These are phyloP conservation scores for Ogataea ramenticola DNA, from an alignment of 805 yeast genomes.

Conservation along the genomic window DNA sequence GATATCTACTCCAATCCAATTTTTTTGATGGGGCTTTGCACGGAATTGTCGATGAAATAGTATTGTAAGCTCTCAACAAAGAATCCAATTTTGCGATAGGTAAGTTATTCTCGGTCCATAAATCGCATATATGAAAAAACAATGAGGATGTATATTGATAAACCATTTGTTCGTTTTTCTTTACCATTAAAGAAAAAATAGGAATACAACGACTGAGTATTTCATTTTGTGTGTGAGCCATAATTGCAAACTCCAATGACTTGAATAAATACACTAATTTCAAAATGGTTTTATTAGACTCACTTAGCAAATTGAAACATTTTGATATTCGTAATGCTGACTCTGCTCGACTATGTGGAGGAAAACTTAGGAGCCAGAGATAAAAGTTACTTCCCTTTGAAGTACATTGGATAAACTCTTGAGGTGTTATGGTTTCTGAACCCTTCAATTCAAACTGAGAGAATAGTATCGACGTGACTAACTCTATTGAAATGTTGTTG, in stretches of 20 bases:
- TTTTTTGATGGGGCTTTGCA: neutral
- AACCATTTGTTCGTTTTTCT: constrained; percentile 1
- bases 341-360: neutral
- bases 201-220: neutral
- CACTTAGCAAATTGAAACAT: constrained; percentile 2
- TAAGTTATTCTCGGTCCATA: constrained; percentile 2
- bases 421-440: neutral
- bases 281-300: constrained; percentile 2
- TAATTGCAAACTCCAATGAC: constrained; percentile 4
- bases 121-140: constrained; percentile 4
- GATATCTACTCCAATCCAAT: neutral
- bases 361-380: constrained; percentile 8
- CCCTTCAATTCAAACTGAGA: too few species aligned
- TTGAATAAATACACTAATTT: constrained; percentile 5
- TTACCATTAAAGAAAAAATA: constrained; percentile 3
- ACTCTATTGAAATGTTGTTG: neutral
- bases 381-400: constrained; percentile 6
- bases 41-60: neutral
- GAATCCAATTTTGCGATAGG: constrained; percentile 2
- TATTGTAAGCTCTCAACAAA: neutral
- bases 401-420: constrained; percentile 1
- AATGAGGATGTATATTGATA: constrained; percentile 8
- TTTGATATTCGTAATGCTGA: constrained; percentile 1
- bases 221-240: neutral
- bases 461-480: neutral